These are phyloP conservation scores for Podospora didyma DNA, from an alignment of 495 filamentous ascomycete species.

Conservation along the genomic window DNA sequence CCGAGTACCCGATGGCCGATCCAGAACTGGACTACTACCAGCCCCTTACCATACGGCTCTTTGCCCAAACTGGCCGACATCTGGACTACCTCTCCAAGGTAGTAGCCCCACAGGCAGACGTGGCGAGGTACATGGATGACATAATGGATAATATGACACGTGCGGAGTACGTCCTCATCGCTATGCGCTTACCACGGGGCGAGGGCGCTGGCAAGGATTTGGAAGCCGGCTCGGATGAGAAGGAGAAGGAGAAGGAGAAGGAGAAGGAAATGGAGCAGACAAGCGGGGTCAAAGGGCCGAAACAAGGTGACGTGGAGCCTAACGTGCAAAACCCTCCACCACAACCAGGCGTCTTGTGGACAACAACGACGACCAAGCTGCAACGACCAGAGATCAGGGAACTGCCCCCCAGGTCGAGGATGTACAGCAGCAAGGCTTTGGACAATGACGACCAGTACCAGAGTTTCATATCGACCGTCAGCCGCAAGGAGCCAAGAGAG, in stretches of 20 bases:
- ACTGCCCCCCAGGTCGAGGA: slow-evolving; percentile 26
- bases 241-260: slow-evolving; percentile 20
- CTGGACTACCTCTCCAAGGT: slow-evolving; percentile 72
- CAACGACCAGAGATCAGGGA: slow-evolving; percentile 22
- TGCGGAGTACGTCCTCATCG: slow-evolving; percentile 64
- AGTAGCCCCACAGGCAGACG: slow-evolving; percentile 76
- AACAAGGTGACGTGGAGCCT: slow-evolving; percentile 2
- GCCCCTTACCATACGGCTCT: slow-evolving; percentile 78
- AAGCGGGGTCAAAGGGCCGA: background rate
- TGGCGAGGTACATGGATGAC: slow-evolving; percentile 76
- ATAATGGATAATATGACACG: slow-evolving; percentile 72
- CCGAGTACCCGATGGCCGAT: slow-evolving; percentile 48
- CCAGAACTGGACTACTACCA: slow-evolving; percentile 76
- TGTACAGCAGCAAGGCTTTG: slow-evolving; percentile 12
- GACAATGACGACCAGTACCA: slow-evolving; percentile 44
- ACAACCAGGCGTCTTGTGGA: slow-evolving; percentile 39
- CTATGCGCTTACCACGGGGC: slow-evolving; percentile 58
- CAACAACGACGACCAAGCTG: slow-evolving; percentile 31
- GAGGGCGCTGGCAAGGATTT: slow-evolving; percentile 21
- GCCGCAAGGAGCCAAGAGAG: slow-evolving; percentile 23
- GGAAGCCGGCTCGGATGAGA: slow-evolving; percentile 17
- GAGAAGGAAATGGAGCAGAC: slow-evolving; percentile 13
- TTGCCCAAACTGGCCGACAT: slow-evolving; percentile 55
- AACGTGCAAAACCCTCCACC: background rate
- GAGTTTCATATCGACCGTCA: slow-evolving; percentile 40